Conservation (phyloP, 2,329 filamentous ascomycete species). For the Fusarium sp. region DNA sequence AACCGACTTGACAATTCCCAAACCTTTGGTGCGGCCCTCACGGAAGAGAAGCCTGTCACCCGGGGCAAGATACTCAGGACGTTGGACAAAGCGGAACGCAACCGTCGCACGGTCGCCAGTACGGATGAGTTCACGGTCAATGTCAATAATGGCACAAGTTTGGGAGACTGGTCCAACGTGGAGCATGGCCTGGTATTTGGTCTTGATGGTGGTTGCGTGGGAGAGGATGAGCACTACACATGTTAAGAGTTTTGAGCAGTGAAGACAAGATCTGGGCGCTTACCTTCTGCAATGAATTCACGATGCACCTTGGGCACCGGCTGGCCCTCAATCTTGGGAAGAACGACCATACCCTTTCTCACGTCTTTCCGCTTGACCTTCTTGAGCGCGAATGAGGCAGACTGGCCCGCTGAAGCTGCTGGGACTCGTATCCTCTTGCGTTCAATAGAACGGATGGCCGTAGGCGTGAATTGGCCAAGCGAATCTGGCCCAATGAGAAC, state of each 20-base stretch:
- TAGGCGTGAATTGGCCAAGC: constrained; percentile 89
- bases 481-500: constrained; percentile 93
- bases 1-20: constrained; percentile 93
- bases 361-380: constrained; percentile 92
- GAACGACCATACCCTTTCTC: constrained; percentile 96
- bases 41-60: constrained; percentile 94
- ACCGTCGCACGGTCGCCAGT: constrained; percentile 96
- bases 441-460: constrained; percentile 92
- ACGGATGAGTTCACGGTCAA: constrained; percentile 94
- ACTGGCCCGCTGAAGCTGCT: constrained; percentile 91
- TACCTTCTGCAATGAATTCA: constrained; percentile 85
- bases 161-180: constrained; percentile 96
- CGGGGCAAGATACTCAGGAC: constrained; percentile 91
- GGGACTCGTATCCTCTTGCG: constrained; percentile 92
- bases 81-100: constrained; percentile 93
- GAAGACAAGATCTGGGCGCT: constrained; percentile 21
- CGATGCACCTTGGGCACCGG: constrained; percentile 79
- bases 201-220: constrained; percentile 97
- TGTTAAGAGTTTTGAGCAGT: constrained; percentile 18
- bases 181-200: constrained; percentile 97
- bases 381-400: constrained; percentile 91
- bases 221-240: constrained; percentile 87
- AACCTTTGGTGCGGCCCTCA: constrained; percentile 93
- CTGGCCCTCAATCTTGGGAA: constrained; percentile 84
- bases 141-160: constrained; percentile 97